phyloP scores from a whole-genome alignment of 768 basidiomycete genomes.

The Daedalea quercina region DNA sequence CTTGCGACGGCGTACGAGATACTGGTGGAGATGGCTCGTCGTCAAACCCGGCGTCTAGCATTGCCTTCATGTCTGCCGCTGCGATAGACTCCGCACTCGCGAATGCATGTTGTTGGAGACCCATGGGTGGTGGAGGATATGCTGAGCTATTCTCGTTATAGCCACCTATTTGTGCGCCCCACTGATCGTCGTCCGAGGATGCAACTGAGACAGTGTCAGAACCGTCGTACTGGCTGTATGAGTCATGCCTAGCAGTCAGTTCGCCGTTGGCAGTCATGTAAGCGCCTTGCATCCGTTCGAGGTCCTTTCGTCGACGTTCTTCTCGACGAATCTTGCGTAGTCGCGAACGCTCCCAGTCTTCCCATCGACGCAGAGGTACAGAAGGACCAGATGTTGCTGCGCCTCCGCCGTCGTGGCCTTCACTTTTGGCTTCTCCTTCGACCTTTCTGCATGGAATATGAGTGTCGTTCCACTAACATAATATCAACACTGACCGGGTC shows the following conservation, averaged over 20 bases:
- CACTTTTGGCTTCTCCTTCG: conserved; percentile 79
- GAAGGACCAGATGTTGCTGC: conserved; percentile 44
- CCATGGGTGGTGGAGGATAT: conserved; percentile 84
- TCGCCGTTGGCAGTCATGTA: conserved; percentile 64
- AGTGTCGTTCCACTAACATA: not conserved
- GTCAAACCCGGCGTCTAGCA: conserved; percentile 89
- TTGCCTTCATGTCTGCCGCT: conserved; percentile 78
- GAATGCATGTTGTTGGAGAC: conserved; percentile 39
- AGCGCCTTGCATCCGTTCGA: conserved; percentile 70
- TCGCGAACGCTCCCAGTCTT: conserved; percentile 97
- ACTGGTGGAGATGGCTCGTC: conserved; percentile 50
- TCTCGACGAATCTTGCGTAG: conserved; percentile 87
- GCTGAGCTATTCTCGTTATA: conserved; percentile 83
- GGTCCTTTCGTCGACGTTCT: conserved; percentile 71
- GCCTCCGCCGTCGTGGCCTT: conserved; percentile 68
- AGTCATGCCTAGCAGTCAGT: conserved; percentile 48
- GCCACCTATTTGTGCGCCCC: conserved; percentile 91
- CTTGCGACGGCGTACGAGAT: conserved; percentile 28
- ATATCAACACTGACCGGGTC: conserved; percentile 63
- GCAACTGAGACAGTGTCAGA: conserved; percentile 77
- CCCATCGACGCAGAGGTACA: conserved; percentile 96
- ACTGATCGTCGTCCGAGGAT: conserved; percentile 92
- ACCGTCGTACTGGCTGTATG: conserved; percentile 55
- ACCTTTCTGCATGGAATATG: conserved; percentile 63
- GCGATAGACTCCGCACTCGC: conserved; percentile 44